A percentile compares a stretch with the other conserved stretches of the same genome.
These are phyloP conservation scores for Penstemon barbatus DNA, from an alignment of 257 asterid species.

Conservation along the genomic window DNA sequence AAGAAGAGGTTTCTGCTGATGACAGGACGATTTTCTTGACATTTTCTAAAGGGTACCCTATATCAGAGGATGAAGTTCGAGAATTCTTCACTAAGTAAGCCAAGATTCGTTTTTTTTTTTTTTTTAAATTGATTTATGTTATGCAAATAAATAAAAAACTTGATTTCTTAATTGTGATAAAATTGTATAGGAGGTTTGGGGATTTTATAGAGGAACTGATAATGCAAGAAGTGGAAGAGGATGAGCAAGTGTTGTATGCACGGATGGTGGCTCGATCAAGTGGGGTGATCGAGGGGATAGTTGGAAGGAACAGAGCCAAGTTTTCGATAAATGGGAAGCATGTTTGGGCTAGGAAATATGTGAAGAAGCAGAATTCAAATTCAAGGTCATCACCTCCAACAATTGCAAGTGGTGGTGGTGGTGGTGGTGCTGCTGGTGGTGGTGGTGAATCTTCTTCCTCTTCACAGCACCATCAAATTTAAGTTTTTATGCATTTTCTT, in stretches of 20 bases:
- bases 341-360: conserved; percentile 73
- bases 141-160: too few species aligned
- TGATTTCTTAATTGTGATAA: too few species aligned
- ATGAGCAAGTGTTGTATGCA: conserved; percentile 65
- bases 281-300: conserved; percentile 39
- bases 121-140: neutral
- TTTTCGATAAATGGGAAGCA: conserved; percentile 78
- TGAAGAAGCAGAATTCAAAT: conserved; percentile 34
- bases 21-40: conserved; percentile 76
- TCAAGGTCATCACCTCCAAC: conserved; percentile 24
- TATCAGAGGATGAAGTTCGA: conserved; percentile 47
- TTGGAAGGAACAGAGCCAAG: conserved; percentile 53
- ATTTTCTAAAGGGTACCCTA: conserved; percentile 75
- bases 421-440: neutral
- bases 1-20: conserved; percentile 39
- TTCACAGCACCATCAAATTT: too few species aligned
- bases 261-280: conserved; percentile 48
- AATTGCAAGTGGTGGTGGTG: neutral
- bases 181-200: conserved; percentile 55
- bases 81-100: conserved; percentile 65
- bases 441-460: neutral
- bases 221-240: conserved; percentile 64
- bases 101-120: neutral
- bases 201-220: conserved; percentile 58
- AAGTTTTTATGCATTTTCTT: too few species aligned